phyloP scores from a whole-genome alignment of 257 asterid species.

The Solanum stenotomum region DNA sequence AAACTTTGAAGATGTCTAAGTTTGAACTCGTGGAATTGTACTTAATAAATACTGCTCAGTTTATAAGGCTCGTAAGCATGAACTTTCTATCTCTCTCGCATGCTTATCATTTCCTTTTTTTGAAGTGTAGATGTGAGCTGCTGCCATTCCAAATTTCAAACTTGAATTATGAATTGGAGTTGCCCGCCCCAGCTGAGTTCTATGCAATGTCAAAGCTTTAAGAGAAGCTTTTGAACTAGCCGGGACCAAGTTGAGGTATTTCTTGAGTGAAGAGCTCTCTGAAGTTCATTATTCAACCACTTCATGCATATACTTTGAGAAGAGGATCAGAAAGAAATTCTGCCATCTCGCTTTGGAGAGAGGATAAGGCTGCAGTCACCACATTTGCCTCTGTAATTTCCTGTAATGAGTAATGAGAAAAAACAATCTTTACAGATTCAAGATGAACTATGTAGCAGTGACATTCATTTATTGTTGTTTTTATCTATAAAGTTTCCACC shows the following conservation, averaged over 20 bases:
- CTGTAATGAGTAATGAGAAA: not conserved
- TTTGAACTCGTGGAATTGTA: not conserved
- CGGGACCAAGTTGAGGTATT: not conserved
- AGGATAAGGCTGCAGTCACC: conserved; percentile 6
- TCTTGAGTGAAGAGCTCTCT: not conserved
- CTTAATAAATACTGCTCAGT: not conserved
- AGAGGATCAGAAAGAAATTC: not conserved
- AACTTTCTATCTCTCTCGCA: not conserved
- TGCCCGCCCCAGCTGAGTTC: not conserved
- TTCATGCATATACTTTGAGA: not conserved
- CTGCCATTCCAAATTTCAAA: conserved; percentile 1
- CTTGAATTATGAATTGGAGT: conserved; percentile 4
- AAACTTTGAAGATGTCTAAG: not conserved
- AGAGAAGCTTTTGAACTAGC: not conserved
- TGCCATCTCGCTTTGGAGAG: not conserved
- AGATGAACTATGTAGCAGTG: not conserved
- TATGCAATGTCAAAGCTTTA: not conserved
- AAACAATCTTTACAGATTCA: not conserved
- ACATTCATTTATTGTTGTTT: not conserved
- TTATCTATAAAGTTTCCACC: not conserved
- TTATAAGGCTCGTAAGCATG: not conserved
- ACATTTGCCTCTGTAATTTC: conserved; percentile 1
- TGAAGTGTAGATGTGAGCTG: not conserved
- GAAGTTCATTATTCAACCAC: conserved; percentile 1
- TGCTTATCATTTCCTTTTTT: not conserved